Evolutionary conservation across 441 rosid species (phyloP), one percentile per base, ranked within the genome.

Genomic region (Metrosideros polymorpha): DNA sequence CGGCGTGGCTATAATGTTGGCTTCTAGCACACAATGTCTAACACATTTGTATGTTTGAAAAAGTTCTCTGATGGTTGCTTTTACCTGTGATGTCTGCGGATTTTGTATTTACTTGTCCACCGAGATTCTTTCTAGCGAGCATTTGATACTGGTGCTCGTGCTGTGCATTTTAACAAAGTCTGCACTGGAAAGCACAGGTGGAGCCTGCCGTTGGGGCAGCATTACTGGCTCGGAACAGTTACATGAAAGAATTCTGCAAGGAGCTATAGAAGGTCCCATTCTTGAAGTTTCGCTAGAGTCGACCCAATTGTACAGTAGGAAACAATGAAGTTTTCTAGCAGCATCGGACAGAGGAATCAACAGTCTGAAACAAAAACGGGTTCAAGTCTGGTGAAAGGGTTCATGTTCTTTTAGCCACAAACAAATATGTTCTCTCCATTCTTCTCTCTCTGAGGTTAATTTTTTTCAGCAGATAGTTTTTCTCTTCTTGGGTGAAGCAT

Each of bases 141-240:
- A 71, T 39, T 71, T 71, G 47, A 6, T 22, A 6, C 79, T 71
- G 79, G 49, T 39, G 79, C n/a, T 71, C 8, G 7, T 22, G 79
- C 49, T 39, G 27, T 22, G 47, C 17, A 71, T 10, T 35, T 39
- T 39, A 22, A 71, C 47, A 22, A 39, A 39, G 47, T 22, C 79
- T 71, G 22, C 83, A 75, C 9, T 71, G 51, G 39, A 43, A 43
- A 56, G 39, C 12, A 82, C 92, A 94, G 97, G 94, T 93, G 83
- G 97, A 95, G 89, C 97, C 97, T 50, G 96, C 94, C 0, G 92
- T 94, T 29, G 97, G 97, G 19, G 97, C 97, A 83, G 97, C 97
- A 42, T 89, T 95, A 86, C 87, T 94, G 84, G 97, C 93, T 35
- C 92, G 93, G 93, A 94, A 91, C 77, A 87, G 88, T 76, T 91